Conservation (phyloP, 2,329 filamentous ascomycete species). For the Trichothecium sympodiale region DNA sequence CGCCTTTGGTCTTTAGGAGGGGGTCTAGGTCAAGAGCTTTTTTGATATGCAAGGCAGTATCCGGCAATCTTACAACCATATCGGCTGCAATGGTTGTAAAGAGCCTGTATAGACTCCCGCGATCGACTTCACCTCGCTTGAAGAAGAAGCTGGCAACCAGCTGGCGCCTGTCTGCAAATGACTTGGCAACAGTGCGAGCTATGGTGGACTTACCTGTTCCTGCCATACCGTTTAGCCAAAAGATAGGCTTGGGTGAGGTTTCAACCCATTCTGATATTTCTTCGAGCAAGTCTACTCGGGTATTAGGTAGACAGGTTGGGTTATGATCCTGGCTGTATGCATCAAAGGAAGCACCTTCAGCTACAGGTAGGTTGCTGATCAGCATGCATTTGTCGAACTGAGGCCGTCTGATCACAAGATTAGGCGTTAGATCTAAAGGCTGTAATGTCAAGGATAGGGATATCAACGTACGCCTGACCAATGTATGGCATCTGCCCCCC, state of each 20-base stretch:
- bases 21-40: background rate
- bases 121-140: slow-evolving; percentile 1
- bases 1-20: background rate
- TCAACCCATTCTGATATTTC: background rate
- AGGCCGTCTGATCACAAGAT: too few relatives aligned
- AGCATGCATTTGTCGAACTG: too few relatives aligned
- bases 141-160: slow-evolving; percentile 3
- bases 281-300: slow-evolving; percentile 1
- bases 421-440: too few relatives aligned
- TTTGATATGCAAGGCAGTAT: background rate
- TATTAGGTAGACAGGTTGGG: background rate
- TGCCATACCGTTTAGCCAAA: slow-evolving; percentile 4
- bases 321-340: background rate
- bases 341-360: slow-evolving; percentile 1
- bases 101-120: background rate
- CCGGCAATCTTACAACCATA: background rate
- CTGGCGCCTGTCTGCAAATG: background rate
- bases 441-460: too few relatives aligned
- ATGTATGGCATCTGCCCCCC: too few relatives aligned
- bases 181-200: slow-evolving; percentile 1
- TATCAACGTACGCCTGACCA: too few relatives aligned
- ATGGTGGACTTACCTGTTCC: slow-evolving; percentile 4
- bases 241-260: slow-evolving; percentile 1
- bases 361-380: too few relatives aligned
- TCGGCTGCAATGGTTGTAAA: slow-evolving; percentile 1